A percentile compares a stretch with the other conserved stretches of the same genome.
Evolutionary conservation across 257 asterid genomes (phyloP).

Genomic region (Solanum infundibuliforme): DNA sequence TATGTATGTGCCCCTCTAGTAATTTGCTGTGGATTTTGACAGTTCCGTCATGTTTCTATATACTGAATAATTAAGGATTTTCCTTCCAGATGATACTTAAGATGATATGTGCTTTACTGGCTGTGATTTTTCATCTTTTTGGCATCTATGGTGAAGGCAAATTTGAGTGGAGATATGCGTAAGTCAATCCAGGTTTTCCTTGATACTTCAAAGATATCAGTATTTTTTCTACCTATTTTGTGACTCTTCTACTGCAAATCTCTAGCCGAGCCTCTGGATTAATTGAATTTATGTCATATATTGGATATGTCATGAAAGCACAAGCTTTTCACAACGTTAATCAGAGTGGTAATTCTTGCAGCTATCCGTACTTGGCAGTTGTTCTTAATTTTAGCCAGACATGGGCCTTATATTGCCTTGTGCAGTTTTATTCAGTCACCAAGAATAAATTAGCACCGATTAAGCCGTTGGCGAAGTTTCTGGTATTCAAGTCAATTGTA

Average conservation of each 20-base stretch:
- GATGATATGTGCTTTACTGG: conserved; percentile 87
- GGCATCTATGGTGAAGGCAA: conserved; percentile 96
- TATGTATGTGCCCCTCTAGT: conserved; percentile 44
- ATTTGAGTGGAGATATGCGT: conserved; percentile 93
- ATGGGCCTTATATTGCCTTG: conserved; percentile 96
- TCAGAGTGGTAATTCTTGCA: conserved; percentile 35
- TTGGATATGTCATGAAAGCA: not conserved
- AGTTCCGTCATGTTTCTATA: not conserved
- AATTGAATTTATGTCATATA: not conserved
- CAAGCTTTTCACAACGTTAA: not conserved
- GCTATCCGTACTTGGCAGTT: conserved; percentile 90
- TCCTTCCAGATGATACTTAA: conserved; percentile 74
- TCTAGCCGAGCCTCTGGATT: not conserved
- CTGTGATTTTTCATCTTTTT: conserved; percentile 59
- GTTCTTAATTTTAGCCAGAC: conserved; percentile 95
- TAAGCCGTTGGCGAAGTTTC: conserved; percentile 92
- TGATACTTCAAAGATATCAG: not conserved
- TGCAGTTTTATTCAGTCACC: conserved; percentile 89
- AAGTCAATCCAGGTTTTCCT: conserved; percentile 20
- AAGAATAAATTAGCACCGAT: conserved; percentile 82
- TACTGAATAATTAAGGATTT: not conserved
- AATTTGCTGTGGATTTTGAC: conserved; percentile 1
- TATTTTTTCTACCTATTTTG: not conserved
- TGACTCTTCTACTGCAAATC: not conserved
- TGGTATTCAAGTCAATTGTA: conserved; percentile 89